Evolutionary conservation across 495 filamentous ascomycete species (phyloP).

Genomic region (Parathielavia hyrcaniae): DNA sequence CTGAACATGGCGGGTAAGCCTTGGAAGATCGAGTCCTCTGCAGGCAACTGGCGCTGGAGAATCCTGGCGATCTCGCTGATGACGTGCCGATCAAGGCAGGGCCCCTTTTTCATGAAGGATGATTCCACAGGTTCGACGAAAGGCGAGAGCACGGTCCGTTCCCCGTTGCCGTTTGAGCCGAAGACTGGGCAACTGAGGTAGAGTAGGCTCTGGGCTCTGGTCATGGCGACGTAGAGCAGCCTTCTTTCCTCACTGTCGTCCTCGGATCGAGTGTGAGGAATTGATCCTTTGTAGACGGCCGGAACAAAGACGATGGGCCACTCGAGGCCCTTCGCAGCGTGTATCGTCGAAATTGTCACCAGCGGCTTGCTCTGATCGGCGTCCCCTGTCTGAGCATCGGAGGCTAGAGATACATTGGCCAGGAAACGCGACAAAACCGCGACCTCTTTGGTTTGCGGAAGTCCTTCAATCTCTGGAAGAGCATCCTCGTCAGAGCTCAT

Average conservation of each 20-base stretch:
- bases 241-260: slow-evolving; percentile 85
- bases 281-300: slow-evolving; percentile 82
- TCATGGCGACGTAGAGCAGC: slow-evolving; percentile 97
- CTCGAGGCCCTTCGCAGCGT: slow-evolving; percentile 93
- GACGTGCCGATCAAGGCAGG: slow-evolving; percentile 40
- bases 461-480: slow-evolving; percentile 70
- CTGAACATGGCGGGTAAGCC: slow-evolving; percentile 37
- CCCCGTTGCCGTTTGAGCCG: slow-evolving; percentile 28
- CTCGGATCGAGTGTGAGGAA: slow-evolving; percentile 89
- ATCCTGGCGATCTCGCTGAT: slow-evolving; percentile 39
- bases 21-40: slow-evolving; percentile 37
- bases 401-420: slow-evolving; percentile 80
- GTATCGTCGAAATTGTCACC: slow-evolving; percentile 93
- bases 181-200: slow-evolving; percentile 76
- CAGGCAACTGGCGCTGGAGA: slow-evolving; percentile 36
- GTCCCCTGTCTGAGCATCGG: slow-evolving; percentile 61
- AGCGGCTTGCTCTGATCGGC: slow-evolving; percentile 53
- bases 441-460: slow-evolving; percentile 62
- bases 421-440: slow-evolving; percentile 74
- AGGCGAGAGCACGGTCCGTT: slow-evolving; percentile 35
- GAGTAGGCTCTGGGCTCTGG: slow-evolving; percentile 81
- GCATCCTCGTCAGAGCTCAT: slow-evolving; percentile 52
- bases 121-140: slow-evolving; percentile 35
- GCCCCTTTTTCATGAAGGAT: slow-evolving; percentile 39
- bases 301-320: slow-evolving; percentile 98